Conservation (phyloP, 2,329 filamentous ascomycete species). For the Niveomyces coronatus region DNA sequence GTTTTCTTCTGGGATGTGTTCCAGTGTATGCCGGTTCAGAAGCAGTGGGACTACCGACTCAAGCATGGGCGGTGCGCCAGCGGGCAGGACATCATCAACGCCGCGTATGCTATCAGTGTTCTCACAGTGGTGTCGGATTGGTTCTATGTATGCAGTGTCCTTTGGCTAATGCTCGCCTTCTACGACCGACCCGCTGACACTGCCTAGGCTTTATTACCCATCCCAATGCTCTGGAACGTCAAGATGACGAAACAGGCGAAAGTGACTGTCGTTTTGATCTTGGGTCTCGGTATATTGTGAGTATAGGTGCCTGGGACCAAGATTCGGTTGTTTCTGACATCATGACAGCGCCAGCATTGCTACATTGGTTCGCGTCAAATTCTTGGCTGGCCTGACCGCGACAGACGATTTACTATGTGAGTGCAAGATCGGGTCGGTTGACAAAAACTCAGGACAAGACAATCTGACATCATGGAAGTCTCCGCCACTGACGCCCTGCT, state of each 20-base stretch:
- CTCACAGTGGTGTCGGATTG: conserved; percentile 45
- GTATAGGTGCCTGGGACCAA: conserved; percentile 8
- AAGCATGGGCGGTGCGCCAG: conserved; percentile 31
- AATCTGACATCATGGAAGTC: conserved; percentile 22
- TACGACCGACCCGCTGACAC: conserved; percentile 7
- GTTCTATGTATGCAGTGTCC: conserved; percentile 30
- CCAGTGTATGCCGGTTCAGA: conserved; percentile 39
- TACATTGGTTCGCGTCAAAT: conserved; percentile 41
- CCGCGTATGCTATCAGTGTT: conserved; percentile 40
- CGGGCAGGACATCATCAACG: conserved; percentile 32
- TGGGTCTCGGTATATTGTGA: conserved; percentile 41
- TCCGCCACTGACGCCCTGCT: conserved; percentile 42
- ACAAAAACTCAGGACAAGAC: not conserved
- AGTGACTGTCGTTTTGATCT: conserved; percentile 37
- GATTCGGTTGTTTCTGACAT: not conserved
- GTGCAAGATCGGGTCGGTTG: too few species aligned
- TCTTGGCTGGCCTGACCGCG: conserved; percentile 33
- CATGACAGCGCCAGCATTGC: conserved; percentile 38
- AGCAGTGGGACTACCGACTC: conserved; percentile 44
- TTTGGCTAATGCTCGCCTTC: not conserved
- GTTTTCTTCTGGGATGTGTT: conserved; percentile 44
- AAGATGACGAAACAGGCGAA: conserved; percentile 44
- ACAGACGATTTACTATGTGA: conserved; percentile 38
- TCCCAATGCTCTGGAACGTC: conserved; percentile 44
- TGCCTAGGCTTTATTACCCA: conserved; percentile 36